Base-by-base conservation (phyloP, 345 rosid genomes). In the Salix viminalis region DNA sequence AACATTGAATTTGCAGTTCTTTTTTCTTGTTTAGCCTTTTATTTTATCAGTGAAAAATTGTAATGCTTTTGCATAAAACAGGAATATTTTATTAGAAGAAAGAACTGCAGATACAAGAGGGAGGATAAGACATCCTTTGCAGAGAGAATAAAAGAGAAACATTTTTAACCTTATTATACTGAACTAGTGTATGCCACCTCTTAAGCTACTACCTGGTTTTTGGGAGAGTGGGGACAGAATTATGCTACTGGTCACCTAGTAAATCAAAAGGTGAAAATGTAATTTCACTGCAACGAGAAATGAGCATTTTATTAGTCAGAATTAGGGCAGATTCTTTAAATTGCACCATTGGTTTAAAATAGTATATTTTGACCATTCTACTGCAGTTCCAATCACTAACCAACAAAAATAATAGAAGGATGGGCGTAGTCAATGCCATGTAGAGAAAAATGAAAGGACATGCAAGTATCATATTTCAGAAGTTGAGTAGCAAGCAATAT, bases 381-480 rank as follows among this genome's bases (percentile, higher is more conserved):
- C 3, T 41, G 44, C 44, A 41, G 44, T 41, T 41, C 44, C 44
- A 41, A 46, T 46, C 50, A 46, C 18, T 13, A 46, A 46, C 50
- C 50, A 46, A 14, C 50, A 46, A 46, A 44, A 46, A 15, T 4
- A 46, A 46, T 13, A 46, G 50, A 46, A 46, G 50, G 50, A 46
- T 46, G 50, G 50, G 16, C 16, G 4, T 46, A 46, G 15, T 46
- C 50, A 46, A 46, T 14, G 5, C 50, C 50, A 13, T 46, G 50
- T 13, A 44, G 5, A 13, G 50, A 46, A 46, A 46, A 46, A 11
- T 46, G 50, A 3, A 46, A 13, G 4, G 50, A 46, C 32, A 37
- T 72, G 34, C 67, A 36, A 65, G 42, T 36, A 32, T 58, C 23
- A 61, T 66, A 75, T 44, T 65, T 66, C 65, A 76, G 71, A 69